A percentile compares a stretch with the other conserved stretches of the same genome.
These are phyloP conservation scores for Penicillium thymicola DNA, from an alignment of 2,329 filamentous ascomycete species.

Conservation along the genomic window DNA sequence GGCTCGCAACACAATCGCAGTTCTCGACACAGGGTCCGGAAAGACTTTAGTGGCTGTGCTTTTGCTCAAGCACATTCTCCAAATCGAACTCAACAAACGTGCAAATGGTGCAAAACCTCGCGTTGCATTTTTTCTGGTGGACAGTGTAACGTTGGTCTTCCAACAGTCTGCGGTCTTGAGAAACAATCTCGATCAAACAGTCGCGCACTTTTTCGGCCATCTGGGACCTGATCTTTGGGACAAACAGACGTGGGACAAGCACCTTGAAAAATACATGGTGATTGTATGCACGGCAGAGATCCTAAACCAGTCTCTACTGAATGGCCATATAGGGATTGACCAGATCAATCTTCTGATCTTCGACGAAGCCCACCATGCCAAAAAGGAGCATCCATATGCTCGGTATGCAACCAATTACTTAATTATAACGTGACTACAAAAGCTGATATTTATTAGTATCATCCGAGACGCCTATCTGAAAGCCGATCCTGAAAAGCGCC, in stretches of 20 bases:
- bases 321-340: constrained; percentile 74
- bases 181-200: constrained; percentile 72
- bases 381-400: constrained; percentile 89
- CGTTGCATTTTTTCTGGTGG: constrained; percentile 82
- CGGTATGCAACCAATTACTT: constrained; percentile 40
- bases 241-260: constrained; percentile 57
- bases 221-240: constrained; percentile 62
- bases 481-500: constrained; percentile 51
- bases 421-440: neutral
- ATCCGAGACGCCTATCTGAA: constrained; percentile 79
- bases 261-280: constrained; percentile 67
- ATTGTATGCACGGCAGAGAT: constrained; percentile 92
- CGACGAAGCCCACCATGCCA: constrained; percentile 94
- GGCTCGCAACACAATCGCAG: constrained; percentile 80
- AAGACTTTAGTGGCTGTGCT: constrained; percentile 96
- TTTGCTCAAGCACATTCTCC: constrained; percentile 71
- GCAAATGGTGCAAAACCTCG: constrained; percentile 57
- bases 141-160: constrained; percentile 84
- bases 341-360: constrained; percentile 89
- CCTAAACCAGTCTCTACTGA: constrained; percentile 71
- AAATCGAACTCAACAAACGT: constrained; percentile 71
- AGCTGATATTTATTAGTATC: constrained; percentile 51
- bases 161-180: constrained; percentile 83
- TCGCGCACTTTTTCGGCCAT: constrained; percentile 71
- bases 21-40: constrained; percentile 85